These are phyloP conservation scores for Phoma sp. DNA, from an alignment of 2,329 filamentous ascomycete genomes.

Conservation along the genomic window DNA sequence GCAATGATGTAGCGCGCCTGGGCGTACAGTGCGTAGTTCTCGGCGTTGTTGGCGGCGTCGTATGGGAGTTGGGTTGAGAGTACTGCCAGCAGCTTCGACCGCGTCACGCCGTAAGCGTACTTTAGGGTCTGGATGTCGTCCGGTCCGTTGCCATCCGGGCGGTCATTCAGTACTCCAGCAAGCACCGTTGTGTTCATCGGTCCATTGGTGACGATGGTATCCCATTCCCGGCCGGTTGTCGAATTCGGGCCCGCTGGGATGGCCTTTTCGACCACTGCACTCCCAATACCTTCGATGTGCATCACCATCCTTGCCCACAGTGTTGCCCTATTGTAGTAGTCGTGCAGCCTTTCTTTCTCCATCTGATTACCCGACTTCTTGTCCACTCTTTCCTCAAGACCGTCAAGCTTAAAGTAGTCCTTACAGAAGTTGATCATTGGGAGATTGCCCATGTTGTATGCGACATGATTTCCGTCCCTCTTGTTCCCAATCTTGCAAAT, in stretches of 20 bases:
- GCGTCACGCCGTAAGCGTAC: slow-evolving; percentile 43
- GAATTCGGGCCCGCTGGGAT: slow-evolving; percentile 25
- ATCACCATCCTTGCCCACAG: slow-evolving; percentile 46
- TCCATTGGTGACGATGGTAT: slow-evolving; percentile 20
- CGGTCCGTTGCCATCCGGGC: slow-evolving; percentile 26
- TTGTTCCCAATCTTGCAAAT: slow-evolving; percentile 35
- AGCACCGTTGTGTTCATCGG: slow-evolving; percentile 44
- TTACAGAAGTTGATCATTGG: slow-evolving; percentile 44
- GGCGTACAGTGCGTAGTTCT: slow-evolving; percentile 45
- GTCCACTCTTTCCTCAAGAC: slow-evolving; percentile 32
- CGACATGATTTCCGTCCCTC: slow-evolving; percentile 38
- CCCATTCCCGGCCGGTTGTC: slow-evolving; percentile 29
- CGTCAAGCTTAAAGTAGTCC: slow-evolving; percentile 37
- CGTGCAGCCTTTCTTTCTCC: slow-evolving; percentile 31
- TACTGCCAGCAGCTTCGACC: slow-evolving; percentile 40
- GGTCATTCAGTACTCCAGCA: slow-evolving; percentile 39
- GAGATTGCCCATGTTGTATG: slow-evolving; percentile 47
- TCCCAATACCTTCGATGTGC: slow-evolving; percentile 40
- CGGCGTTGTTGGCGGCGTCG: slow-evolving; percentile 43
- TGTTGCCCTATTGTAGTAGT: slow-evolving; percentile 44
- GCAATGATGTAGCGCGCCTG: slow-evolving; percentile 40
- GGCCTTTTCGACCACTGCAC: slow-evolving; percentile 32
- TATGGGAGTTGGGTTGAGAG: slow-evolving; percentile 42
- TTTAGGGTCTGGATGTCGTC: slow-evolving; percentile 34
- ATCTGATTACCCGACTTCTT: slow-evolving; percentile 31